Base-by-base conservation (phyloP, 805 yeast genomes). In the Yamadazyma tumulicola region DNA sequence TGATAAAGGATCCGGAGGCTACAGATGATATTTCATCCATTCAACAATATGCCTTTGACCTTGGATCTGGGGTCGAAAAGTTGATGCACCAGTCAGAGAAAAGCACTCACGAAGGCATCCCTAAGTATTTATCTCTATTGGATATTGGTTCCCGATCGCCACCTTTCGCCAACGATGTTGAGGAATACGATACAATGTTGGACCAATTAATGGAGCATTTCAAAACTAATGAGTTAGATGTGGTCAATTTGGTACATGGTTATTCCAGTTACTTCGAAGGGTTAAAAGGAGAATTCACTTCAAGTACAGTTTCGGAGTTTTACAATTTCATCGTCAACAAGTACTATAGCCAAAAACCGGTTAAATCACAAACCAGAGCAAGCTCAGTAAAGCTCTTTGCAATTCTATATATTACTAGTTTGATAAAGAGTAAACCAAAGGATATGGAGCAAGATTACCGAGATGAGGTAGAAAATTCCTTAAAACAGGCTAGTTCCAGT, bases 111-210 rank as follows among this genome's bases (percentile, higher is more conserved):
- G 27, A 24, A 13, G 7, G 6, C 6, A 13, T 7, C 8, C 10
- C 35, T 17, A 12, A 9, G 6, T 26, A 27, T 22, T 4, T 11
- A 9, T 51, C 57, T 4, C 35, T 62, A 26, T 16, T 39, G 1
- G 53, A 56, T 3, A 22, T 52, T 11, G 47, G 64, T 1, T 32
- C 35, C 1, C 39, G 42, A 5, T 31, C 57, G 7, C 63, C 65
- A 3, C 48, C 49, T 0, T 19, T 29, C 0, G 44, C 62, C 5
- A 33, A 41, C 3, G 54, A 57, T 21, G 37, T 63, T 8, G 42
- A 40, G 4, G 72, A 67, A 41, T 54, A 61, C 31, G 72, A 63
- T 31, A 54, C 61, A 20, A 61, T 68, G 69, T 28, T 67, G 31
- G 51, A 48, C 4, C 74, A 68, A 28, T 39, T 65, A 15, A 26